Evolutionary conservation across 1,284 basidiomycete genomes (phyloP).

Genomic region (Polyporus tsugae): DNA sequence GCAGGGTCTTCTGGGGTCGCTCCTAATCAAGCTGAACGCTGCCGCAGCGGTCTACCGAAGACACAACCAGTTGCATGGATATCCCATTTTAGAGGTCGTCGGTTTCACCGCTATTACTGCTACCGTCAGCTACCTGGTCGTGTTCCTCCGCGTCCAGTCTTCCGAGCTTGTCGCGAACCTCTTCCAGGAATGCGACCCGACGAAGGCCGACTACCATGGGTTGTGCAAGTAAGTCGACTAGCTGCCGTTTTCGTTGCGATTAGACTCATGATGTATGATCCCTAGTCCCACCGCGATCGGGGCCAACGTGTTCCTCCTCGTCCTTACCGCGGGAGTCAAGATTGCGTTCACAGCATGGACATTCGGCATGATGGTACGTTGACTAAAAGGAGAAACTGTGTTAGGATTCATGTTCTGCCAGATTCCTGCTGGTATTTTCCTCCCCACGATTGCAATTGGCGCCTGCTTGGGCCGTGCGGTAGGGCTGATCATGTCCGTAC

Average conservation of each 20-base stretch:
- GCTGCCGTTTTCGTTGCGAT: not conserved
- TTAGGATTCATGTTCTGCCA: constrained; percentile 34
- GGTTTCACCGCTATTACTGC: constrained; percentile 70
- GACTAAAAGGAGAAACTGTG: not conserved
- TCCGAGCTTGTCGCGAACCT: constrained; percentile 77
- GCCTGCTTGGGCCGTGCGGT: constrained; percentile 75
- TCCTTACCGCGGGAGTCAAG: constrained; percentile 69
- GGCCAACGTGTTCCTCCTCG: constrained; percentile 72
- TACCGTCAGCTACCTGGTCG: constrained; percentile 66
- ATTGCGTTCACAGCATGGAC: constrained; percentile 75
- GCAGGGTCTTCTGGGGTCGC: constrained; percentile 71
- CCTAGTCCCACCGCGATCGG: constrained; percentile 66
- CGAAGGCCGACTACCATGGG: constrained; percentile 72
- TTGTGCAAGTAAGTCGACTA: constrained; percentile 69
- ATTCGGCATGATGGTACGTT: constrained; percentile 77
- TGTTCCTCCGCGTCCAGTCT: constrained; percentile 65
- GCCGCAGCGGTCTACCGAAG: constrained; percentile 67
- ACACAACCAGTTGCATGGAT: constrained; percentile 62
- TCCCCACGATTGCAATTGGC: constrained; percentile 78
- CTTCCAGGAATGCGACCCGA: constrained; percentile 75
- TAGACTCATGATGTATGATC: constrained; percentile 15
- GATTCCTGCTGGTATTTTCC: constrained; percentile 79
- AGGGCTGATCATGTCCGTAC: constrained; percentile 68
- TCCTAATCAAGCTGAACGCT: constrained; percentile 72
- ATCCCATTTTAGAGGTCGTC: constrained; percentile 72